Evolutionary conservation across 2,329 filamentous ascomycete species (phyloP).

Genomic region (Hortaea werneckii): DNA sequence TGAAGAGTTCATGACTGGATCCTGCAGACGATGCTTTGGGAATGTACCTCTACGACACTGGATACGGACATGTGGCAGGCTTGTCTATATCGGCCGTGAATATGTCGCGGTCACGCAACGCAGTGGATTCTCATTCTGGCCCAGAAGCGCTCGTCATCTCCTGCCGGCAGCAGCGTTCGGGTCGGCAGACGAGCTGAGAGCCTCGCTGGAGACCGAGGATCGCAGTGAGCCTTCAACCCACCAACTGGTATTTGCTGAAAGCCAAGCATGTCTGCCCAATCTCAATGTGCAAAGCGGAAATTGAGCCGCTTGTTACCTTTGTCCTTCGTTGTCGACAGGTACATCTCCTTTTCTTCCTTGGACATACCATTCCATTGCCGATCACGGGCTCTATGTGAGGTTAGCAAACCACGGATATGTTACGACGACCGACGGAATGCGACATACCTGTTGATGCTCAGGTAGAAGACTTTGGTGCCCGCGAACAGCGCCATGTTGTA

Average conservation of each 20-base stretch:
- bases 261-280: neutral
- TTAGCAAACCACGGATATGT: neutral
- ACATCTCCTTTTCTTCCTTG: constrained; percentile 39
- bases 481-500: constrained; percentile 43
- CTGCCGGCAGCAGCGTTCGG: no score
- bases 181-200: no score
- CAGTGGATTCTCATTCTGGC: no score
- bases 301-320: constrained; percentile 31
- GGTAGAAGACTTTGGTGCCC: constrained; percentile 44
- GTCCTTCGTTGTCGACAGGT: constrained; percentile 34
- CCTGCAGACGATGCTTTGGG: neutral
- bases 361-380: constrained; percentile 38
- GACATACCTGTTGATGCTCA: constrained; percentile 14
- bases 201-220: no score
- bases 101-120: no score
- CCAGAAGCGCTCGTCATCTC: no score
- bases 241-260: no score
- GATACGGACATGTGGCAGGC: no score
- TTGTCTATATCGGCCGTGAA: no score
- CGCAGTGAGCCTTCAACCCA: no score
- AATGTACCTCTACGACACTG: neutral
- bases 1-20: constrained; percentile 1
- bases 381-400: constrained; percentile 8
- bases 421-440: no score
- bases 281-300: constrained; percentile 27